Evolutionary conservation across 2,329 filamentous ascomycete genomes (phyloP).

Genomic region (Cadophora luteo-olivacea): DNA sequence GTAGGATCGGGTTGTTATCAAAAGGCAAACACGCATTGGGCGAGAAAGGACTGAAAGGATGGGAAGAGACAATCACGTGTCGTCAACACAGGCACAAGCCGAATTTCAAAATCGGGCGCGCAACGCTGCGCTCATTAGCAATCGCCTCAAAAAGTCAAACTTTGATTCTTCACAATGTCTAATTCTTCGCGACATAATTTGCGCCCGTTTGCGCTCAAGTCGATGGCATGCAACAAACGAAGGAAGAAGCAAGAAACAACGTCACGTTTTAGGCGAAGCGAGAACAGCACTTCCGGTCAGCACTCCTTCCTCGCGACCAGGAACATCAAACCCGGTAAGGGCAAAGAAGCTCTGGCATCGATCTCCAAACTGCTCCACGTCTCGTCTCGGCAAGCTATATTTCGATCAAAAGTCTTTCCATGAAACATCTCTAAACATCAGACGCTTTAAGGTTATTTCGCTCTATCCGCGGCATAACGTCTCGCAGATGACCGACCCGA

Average conservation of each 20-base stretch:
- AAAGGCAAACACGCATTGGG: not conserved
- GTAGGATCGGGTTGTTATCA: not conserved
- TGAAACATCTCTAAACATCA: constrained; percentile 9
- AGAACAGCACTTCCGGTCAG: not conserved
- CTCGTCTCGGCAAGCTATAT: not conserved
- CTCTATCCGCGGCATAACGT: not conserved
- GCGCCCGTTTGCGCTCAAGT: not conserved
- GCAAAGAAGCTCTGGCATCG: not conserved
- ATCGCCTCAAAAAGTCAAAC: not conserved
- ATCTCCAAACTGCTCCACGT: not conserved
- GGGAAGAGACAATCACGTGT: not conserved
- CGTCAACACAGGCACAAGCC: not conserved
- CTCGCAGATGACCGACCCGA: constrained; percentile 12
- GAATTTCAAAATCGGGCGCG: not conserved
- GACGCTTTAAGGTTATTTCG: constrained; percentile 5
- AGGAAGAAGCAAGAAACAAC: not conserved
- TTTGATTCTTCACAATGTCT: not conserved
- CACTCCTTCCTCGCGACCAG: not conserved
- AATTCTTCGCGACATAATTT: too few relatives aligned
- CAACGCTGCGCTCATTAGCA: not conserved
- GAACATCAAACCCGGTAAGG: not conserved
- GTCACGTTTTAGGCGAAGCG: not conserved
- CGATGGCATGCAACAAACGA: not conserved
- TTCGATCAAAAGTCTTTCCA: not conserved
- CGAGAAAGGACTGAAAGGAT: not conserved